Evolutionary conservation across 1,139 yeast genomes (phyloP), one percentile per base, ranked within the genome.

Genomic region (Geotrichum fermentans): DNA sequence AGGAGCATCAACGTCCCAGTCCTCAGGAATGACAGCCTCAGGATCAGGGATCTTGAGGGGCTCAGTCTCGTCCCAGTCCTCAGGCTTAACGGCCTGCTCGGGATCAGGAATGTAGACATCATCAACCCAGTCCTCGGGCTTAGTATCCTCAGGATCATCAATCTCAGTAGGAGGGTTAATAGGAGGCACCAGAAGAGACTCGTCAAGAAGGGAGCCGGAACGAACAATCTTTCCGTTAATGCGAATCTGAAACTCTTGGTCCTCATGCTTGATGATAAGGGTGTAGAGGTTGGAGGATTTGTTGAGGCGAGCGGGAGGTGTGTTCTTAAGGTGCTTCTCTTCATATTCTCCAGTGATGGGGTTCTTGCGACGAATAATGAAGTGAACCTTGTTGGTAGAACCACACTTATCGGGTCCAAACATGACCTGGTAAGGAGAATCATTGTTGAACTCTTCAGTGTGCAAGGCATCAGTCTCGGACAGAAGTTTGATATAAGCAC

Each of bases 321-420:
- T 80, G 20, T 73, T 68, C 13, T 71, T 65, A 55, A 86, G 71
- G 57, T 80, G 85, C 64, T 84, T 83, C 65, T 86, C 90, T 61
- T 82, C 85, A 55, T 73, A 70, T 51, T 69, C 72, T 5, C 79
- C 81, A n/a, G 79, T 73, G 36, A 63, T 58, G 36, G 81, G 82
- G 62, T 78, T 75, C 59, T 71, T 69, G 60, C 84, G 77, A 51
- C 75, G 77, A 51, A 88, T 62, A 49, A 88, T 85, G 56, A 89
- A 79, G 61, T 85, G 95, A 24, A 89, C 81, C 66, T 81, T 82
- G 69, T 88, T 85, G 43, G 82, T 78, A 45, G 80, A 66, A 2
- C 95, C 95, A 70, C 97, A 90, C 64, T 75, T 78, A 67, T 90
- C 97, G 34, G 97, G 97, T 21, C 97, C 97, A 72, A 90, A 90